Evolutionary conservation across 192 early-diverging fungal genomes (phyloP).

Genomic region (Mycoemilia scoparia): DNA sequence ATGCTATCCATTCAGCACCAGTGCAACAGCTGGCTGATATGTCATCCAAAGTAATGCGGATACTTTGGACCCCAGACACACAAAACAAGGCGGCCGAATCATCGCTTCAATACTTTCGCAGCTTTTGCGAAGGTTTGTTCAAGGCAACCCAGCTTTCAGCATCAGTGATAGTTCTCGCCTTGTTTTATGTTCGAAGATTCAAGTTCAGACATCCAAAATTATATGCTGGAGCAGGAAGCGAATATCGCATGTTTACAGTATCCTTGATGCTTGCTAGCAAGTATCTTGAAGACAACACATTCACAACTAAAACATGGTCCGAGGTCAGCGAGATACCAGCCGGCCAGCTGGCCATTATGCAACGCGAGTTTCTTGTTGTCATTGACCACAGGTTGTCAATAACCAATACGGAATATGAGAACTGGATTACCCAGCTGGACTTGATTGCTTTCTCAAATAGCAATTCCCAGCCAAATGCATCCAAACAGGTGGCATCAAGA

Average conservation of each 20-base stretch:
- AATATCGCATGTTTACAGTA: conserved; percentile 68
- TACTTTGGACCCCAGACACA: too few species aligned
- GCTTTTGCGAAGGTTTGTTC: conserved; percentile 26
- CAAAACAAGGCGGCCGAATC: too few species aligned
- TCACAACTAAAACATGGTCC: conserved; percentile 77
- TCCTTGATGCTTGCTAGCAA: conserved; percentile 76
- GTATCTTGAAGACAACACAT: conserved; percentile 76
- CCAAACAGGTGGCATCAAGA: too few species aligned
- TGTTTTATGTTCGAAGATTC: conserved; percentile 23
- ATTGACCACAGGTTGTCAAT: conserved; percentile 61
- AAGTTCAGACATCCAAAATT: conserved; percentile 15
- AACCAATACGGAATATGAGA: conserved; percentile 42
- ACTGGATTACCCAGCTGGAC: conserved; percentile 38
- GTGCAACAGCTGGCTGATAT: too few species aligned
- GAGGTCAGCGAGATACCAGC: conserved; percentile 66
- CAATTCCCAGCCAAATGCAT: too few species aligned
- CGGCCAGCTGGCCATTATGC: conserved; percentile 66
- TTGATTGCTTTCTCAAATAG: too few species aligned
- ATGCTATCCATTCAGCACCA: too few species aligned
- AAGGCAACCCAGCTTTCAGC: conserved; percentile 26
- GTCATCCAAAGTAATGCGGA: too few species aligned
- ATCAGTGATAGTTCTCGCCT: conserved; percentile 27
- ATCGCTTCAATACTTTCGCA: conserved; percentile 19
- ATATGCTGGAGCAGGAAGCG: conserved; percentile 39
- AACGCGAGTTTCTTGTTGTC: conserved; percentile 66